Conservation (phyloP, 2,329 filamentous ascomycete species). For the Aspergillus alliaceus region DNA sequence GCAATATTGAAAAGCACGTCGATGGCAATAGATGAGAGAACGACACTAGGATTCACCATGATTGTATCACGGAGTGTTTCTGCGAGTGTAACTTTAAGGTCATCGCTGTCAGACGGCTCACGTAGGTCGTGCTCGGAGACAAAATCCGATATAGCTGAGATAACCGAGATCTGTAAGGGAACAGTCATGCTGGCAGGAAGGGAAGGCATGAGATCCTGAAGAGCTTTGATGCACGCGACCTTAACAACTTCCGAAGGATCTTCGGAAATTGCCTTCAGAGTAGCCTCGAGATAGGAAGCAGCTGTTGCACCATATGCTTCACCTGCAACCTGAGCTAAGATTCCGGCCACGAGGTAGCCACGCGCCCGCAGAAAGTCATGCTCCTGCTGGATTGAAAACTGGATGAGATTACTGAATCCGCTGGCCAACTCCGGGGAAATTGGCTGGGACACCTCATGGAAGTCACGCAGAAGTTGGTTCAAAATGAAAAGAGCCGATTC, state of each 20-base stretch:
- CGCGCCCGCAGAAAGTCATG: conserved; percentile 80
- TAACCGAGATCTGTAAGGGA: conserved; percentile 61
- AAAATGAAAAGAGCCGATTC: conserved; percentile 84
- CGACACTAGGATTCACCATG: conserved; percentile 71
- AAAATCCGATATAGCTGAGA: conserved; percentile 67
- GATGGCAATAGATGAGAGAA: conserved; percentile 68
- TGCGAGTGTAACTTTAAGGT: conserved; percentile 85
- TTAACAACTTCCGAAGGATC: conserved; percentile 87
- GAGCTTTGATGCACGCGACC: conserved; percentile 83
- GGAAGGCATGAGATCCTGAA: conserved; percentile 67
- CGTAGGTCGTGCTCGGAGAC: conserved; percentile 76
- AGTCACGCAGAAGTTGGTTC: conserved; percentile 80
- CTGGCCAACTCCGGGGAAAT: conserved; percentile 69
- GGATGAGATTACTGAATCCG: conserved; percentile 77
- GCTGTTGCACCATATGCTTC: conserved; percentile 50
- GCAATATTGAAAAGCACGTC: conserved; percentile 87
- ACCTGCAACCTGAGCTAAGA: conserved; percentile 69
- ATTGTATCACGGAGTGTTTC: conserved; percentile 84
- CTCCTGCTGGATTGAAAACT: conserved; percentile 68
- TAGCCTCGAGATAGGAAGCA: conserved; percentile 51
- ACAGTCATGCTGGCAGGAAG: conserved; percentile 52
- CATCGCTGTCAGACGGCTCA: conserved; percentile 84
- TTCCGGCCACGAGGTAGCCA: conserved; percentile 82
- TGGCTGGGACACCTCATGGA: conserved; percentile 71
- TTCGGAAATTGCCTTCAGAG: conserved; percentile 71